Evolutionary conservation across 176 grass and related monocot genomes (phyloP).

Genomic region (Rhynchospora tenuis): DNA sequence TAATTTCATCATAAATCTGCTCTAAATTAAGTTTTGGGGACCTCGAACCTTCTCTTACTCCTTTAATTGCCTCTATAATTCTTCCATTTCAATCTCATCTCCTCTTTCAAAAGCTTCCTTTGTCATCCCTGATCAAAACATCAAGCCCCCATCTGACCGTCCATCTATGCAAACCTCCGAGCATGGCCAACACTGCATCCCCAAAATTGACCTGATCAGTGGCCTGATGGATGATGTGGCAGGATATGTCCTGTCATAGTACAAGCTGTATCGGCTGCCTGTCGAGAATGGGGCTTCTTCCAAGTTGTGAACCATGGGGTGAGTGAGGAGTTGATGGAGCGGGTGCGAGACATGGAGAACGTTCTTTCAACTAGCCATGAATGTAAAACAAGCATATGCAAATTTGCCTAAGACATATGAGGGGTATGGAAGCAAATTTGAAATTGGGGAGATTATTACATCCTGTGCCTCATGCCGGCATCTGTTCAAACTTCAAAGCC

Average conservation of each 20-base stretch:
- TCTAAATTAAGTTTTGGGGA: neutral
- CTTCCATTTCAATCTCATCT: neutral
- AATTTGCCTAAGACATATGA: slow-evolving; percentile 79
- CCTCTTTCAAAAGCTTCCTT: slow-evolving; percentile 17
- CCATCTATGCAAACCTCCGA: neutral
- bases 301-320: slow-evolving; percentile 86
- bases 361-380: slow-evolving; percentile 58
- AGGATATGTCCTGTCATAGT: slow-evolving; percentile 4
- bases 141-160: slow-evolving; percentile 62
- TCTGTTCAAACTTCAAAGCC: slow-evolving; percentile 36
- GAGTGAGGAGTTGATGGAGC: slow-evolving; percentile 42
- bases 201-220: slow-evolving; percentile 58
- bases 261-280: slow-evolving; percentile 46
- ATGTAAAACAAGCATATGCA: slow-evolving; percentile 53
- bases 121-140: slow-evolving; percentile 53
- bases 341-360: slow-evolving; percentile 49
- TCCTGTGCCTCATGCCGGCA: slow-evolving; percentile 55
- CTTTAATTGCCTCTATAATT: neutral
- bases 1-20: too few relatives aligned
- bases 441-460: slow-evolving; percentile 95
- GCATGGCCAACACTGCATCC: slow-evolving; percentile 33
- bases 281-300: slow-evolving; percentile 83
- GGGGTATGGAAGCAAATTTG: slow-evolving; percentile 79
- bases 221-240: neutral
- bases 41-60: neutral